Percentiles rank a stretch among this genome's conserved stretches.
Conservation (phyloP, 2,329 filamentous ascomycete genomes). For the Capronia americana region DNA sequence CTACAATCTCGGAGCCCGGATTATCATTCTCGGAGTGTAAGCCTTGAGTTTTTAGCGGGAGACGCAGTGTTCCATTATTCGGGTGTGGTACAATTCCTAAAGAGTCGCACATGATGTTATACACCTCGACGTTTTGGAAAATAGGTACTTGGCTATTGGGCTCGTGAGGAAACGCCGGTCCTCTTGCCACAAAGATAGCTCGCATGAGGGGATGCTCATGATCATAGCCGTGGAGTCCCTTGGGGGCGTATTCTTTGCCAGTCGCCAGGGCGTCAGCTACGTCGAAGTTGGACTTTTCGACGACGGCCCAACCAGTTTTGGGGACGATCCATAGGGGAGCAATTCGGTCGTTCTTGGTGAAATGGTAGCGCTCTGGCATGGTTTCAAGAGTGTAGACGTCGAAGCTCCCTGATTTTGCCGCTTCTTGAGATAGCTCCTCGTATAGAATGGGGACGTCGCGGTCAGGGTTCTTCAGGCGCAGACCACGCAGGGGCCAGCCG, state of each 20-base stretch:
- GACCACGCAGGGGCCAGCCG: slow-evolving; percentile 90
- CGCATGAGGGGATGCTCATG: slow-evolving; percentile 94
- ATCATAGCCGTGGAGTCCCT: slow-evolving; percentile 92
- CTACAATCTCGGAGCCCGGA: slow-evolving; percentile 36
- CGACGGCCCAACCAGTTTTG: slow-evolving; percentile 90
- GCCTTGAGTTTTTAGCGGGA: slow-evolving; percentile 54
- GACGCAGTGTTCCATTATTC: slow-evolving; percentile 82
- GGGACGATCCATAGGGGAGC: slow-evolving; percentile 95
- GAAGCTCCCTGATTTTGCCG: slow-evolving; percentile 64
- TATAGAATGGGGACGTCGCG: slow-evolving; percentile 72
- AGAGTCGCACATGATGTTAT: slow-evolving; percentile 92
- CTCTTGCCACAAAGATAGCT: slow-evolving; percentile 90
- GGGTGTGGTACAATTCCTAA: slow-evolving; percentile 73
- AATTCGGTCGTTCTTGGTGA: slow-evolving; percentile 84
- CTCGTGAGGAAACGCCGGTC: slow-evolving; percentile 87
- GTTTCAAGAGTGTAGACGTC: slow-evolving; percentile 85
- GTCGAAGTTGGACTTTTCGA: slow-evolving; percentile 78
- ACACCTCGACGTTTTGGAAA: slow-evolving; percentile 95
- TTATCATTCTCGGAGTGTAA: slow-evolving; percentile 51
- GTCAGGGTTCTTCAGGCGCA: slow-evolving; percentile 74
- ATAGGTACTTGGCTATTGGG: slow-evolving; percentile 78
- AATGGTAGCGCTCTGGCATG: slow-evolving; percentile 94
- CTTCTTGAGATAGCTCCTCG: slow-evolving; percentile 56
- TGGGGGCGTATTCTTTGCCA: slow-evolving; percentile 74
- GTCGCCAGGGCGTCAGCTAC: slow-evolving; percentile 70